phyloP scores from a whole-genome alignment of 805 yeast species.

The Saccharomycopsis vini region DNA sequence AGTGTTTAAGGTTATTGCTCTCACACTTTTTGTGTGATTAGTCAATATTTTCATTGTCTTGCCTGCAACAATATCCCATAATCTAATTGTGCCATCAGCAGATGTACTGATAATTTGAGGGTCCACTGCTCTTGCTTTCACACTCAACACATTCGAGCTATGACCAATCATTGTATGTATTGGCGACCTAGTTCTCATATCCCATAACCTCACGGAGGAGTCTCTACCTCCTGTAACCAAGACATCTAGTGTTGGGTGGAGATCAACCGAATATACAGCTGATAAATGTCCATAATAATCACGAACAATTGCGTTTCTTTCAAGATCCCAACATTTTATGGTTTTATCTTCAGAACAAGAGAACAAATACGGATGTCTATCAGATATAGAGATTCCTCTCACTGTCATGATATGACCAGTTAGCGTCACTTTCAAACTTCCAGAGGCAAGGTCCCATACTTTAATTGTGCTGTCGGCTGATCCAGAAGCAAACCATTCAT shows the following conservation, averaged over 20 bases:
- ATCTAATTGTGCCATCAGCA: slow-evolving; percentile 71
- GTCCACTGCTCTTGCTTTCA: slow-evolving; percentile 58
- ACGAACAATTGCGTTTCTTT: slow-evolving; percentile 68
- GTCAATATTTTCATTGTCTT: slow-evolving; percentile 64
- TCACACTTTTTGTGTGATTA: slow-evolving; percentile 74
- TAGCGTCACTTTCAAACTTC: slow-evolving; percentile 60
- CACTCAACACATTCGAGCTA: slow-evolving; percentile 60
- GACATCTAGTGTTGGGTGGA: slow-evolving; percentile 83
- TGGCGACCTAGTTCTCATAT: slow-evolving; percentile 68
- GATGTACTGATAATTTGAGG: slow-evolving; percentile 84
- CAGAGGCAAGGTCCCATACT: slow-evolving; percentile 80
- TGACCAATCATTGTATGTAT: slow-evolving; percentile 80
- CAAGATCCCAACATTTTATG: slow-evolving; percentile 94
- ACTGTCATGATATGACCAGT: slow-evolving; percentile 92
- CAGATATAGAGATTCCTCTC: slow-evolving; percentile 63
- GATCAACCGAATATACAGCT: slow-evolving; percentile 72
- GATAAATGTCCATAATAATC: slow-evolving; percentile 93
- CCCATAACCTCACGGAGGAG: slow-evolving; percentile 85
- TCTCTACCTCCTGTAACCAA: slow-evolving; percentile 87
- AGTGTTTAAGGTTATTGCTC: slow-evolving; percentile 65
- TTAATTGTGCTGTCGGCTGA: slow-evolving; percentile 83
- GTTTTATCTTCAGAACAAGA: slow-evolving; percentile 90
- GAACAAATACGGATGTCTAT: slow-evolving; percentile 78
- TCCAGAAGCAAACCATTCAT: slow-evolving; percentile 89
- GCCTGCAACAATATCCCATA: slow-evolving; percentile 86